Percentiles rank a stretch among this genome's conserved stretches.
phyloP scores from a whole-genome alignment of 2,329 filamentous ascomycete species.

The Exserohilum turcica region DNA sequence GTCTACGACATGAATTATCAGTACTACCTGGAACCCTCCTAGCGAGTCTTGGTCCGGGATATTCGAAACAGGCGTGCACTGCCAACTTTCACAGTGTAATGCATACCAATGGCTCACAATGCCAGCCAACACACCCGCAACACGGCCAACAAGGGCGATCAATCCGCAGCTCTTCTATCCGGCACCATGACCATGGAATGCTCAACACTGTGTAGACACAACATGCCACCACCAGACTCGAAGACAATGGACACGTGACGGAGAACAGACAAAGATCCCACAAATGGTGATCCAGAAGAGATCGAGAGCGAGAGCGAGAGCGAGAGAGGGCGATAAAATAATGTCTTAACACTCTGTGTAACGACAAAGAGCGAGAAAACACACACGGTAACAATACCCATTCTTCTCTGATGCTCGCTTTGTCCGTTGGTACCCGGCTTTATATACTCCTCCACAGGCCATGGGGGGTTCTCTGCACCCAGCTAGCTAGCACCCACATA shows the following conservation, averaged over 20 bases:
- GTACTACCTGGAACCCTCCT: neutral
- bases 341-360: constrained; percentile 19
- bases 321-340: constrained; percentile 10
- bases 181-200: neutral
- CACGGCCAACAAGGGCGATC: constrained; percentile 1
- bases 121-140: constrained; percentile 12
- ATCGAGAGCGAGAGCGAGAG: too few relatives aligned
- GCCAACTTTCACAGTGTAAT: constrained; percentile 12
- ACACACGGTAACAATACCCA: constrained; percentile 33
- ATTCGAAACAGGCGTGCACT: constrained; percentile 8
- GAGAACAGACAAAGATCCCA: constrained; percentile 29
- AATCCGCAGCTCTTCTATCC: neutral
- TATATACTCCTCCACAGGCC: constrained; percentile 29
- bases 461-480: constrained; percentile 17
- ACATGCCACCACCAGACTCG: constrained; percentile 7
- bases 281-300: too few relatives aligned
- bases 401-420: constrained; percentile 23
- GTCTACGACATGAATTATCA: neutral
- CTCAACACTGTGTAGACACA: constrained; percentile 20
- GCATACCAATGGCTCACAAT: constrained; percentile 12
- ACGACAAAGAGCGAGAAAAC: constrained; percentile 40
- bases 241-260: constrained; percentile 26
- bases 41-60: neutral
- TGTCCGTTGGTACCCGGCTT: constrained; percentile 32
- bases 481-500: constrained; percentile 4